Percentiles rank a stretch among this genome's conserved stretches.
Evolutionary conservation across 2,329 filamentous ascomycete species (phyloP).

Genomic region (Lomentospora prolificans): DNA sequence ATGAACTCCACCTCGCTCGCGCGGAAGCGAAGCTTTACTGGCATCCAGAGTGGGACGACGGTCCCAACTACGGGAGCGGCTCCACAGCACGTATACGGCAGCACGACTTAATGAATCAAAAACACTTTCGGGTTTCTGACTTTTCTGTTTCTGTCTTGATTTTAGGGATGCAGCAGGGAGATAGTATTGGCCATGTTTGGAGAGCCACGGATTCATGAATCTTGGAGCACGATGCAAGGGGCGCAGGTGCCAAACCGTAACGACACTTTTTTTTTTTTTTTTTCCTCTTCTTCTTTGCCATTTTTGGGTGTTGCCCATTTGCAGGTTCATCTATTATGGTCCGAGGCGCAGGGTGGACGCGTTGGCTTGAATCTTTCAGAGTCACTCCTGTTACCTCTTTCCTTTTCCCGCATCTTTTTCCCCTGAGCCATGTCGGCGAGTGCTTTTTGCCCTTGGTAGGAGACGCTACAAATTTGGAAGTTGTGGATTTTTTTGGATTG

Average conservation of each 20-base stretch:
- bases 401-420: neutral
- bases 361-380: neutral
- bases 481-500: neutral
- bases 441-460: no score
- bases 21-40: slow-evolving; percentile 28
- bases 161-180: neutral
- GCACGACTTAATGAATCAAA: slow-evolving; percentile 11
- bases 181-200: neutral
- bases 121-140: neutral
- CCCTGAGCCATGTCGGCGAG: no score
- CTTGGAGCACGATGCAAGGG: neutral
- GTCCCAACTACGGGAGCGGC: slow-evolving; percentile 12
- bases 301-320: neutral
- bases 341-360: neutral
- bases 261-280: neutral
- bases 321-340: neutral
- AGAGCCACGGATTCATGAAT: neutral
- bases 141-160: neutral
- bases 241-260: neutral
- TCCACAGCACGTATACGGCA: slow-evolving; percentile 13
- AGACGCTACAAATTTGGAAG: no score
- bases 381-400: neutral
- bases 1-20: slow-evolving; percentile 18
- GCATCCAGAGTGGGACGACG: slow-evolving; percentile 3
- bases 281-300: neutral